phyloP scores from a whole-genome alignment of 2,329 filamentous ascomycete species.

The Colletotrichum tabaci region DNA sequence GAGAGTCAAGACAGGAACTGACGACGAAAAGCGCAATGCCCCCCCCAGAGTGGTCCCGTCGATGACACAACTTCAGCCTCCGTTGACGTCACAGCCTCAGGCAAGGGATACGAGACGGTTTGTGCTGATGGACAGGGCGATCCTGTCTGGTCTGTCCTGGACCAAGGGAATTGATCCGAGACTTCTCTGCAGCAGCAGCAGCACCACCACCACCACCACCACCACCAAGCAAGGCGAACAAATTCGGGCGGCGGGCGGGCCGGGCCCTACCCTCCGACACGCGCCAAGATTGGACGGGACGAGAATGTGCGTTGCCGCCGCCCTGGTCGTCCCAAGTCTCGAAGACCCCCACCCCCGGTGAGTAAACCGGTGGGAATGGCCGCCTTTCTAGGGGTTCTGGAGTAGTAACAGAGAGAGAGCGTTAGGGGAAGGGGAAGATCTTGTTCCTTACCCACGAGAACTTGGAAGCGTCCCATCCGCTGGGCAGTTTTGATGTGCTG shows the following conservation, averaged over 20 bases:
- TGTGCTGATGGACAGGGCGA: background rate
- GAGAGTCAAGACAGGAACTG: background rate
- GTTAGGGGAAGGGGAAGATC: slow-evolving; percentile 8
- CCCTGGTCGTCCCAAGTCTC: slow-evolving; percentile 33
- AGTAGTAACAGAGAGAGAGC: background rate
- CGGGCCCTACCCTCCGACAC: slow-evolving; percentile 34
- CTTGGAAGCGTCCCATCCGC: slow-evolving; percentile 24
- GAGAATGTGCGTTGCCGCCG: slow-evolving; percentile 22
- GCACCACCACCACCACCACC: no score
- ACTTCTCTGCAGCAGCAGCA: background rate
- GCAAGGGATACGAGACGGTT: background rate
- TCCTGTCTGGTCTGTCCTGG: background rate
- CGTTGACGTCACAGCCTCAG: slow-evolving; percentile 28
- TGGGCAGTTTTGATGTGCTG: slow-evolving; percentile 30
- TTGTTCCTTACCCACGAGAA: background rate
- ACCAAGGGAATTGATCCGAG: background rate
- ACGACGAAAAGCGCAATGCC: background rate
- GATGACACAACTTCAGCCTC: slow-evolving; percentile 31
- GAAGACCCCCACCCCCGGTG: background rate
- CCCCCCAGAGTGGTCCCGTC: background rate
- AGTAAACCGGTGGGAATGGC: background rate
- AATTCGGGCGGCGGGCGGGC: slow-evolving; percentile 18
- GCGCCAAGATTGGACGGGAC: slow-evolving; percentile 38
- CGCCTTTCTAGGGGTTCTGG: background rate
- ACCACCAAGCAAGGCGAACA: background rate